Base-by-base conservation (phyloP, 257 asterid species). In the Ocimum tenuiflorum region DNA sequence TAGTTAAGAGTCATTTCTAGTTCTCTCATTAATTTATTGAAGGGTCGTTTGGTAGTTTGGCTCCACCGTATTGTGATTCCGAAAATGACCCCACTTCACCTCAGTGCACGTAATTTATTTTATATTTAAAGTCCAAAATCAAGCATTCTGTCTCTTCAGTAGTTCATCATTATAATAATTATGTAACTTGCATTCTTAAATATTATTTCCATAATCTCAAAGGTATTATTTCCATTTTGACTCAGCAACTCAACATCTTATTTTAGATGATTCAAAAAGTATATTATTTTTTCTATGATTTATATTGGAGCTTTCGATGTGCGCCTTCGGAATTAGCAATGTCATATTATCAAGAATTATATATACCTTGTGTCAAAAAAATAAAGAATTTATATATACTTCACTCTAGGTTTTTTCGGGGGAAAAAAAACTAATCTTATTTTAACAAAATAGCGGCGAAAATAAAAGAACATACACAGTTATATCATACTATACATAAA, bases 41-140 rank as follows among this genome's bases (percentile, higher is more conserved):
- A 81, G 71, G 82, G 83, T 70, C 83, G 73, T 75, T 81, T 84
- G 68, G 72, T 36, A 50, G 73, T 68, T 77, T 49, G 79, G 83
- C 48, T 79, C 81, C 87, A 81, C 82, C 56, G 61, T 29, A 23
- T 63, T 67, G 65, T 72, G 75, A 68, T 79, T 75, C 85, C 55
- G 39, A 68, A 65, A 74, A 14, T 68, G 59, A 51, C 73, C 79
- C 85, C 69, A 67, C 78, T 68, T 60, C 60, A 54, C 13, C 33
- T 72, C 11, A 60, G 74, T 67, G 68, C 68, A 68, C 62, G 12
- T 39, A 39, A n/a, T 63, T 74, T 62, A 0, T 38, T 20, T 12
- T 5, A 38, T 8, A 8, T 36, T 29, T 13, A 2, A 52, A 38
- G 14, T 57, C 47, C 67, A 17, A 36, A 55, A 46, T 36, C 42